phyloP scores from a whole-genome alignment of 768 basidiomycete species.

The Xanthoconium stramineum region DNA sequence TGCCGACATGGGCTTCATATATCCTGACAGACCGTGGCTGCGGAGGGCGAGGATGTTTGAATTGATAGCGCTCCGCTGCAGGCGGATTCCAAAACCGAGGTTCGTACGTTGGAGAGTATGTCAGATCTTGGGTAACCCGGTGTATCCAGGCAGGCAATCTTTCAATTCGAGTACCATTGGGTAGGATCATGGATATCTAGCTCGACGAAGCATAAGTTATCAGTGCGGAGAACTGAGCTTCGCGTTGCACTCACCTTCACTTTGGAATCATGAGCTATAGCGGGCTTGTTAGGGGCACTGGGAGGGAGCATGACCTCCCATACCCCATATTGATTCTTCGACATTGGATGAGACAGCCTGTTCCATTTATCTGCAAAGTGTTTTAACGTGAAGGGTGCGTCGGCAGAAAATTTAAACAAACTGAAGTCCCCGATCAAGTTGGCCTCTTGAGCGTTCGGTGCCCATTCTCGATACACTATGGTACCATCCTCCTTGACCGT shows the following conservation, averaged over 20 bases:
- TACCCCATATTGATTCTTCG: conserved; percentile 77
- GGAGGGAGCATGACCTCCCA: conserved; percentile 85
- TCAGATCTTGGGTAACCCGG: conserved; percentile 92
- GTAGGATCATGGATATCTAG: conserved; percentile 90
- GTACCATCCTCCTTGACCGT: conserved; percentile 63
- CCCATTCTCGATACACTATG: conserved; percentile 93
- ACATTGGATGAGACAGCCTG: conserved; percentile 82
- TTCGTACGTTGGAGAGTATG: conserved; percentile 88
- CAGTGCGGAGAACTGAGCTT: background rate
- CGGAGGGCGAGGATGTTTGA: conserved; percentile 74
- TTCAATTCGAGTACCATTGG: conserved; percentile 78
- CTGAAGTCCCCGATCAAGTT: conserved; percentile 95
- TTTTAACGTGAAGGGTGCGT: conserved; percentile 2
- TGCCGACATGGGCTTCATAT: conserved; percentile 98
- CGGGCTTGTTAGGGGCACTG: conserved; percentile 60
- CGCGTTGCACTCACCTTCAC: conserved; percentile 61
- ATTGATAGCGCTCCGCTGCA: conserved; percentile 62
- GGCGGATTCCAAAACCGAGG: conserved; percentile 99
- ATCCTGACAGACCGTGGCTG: conserved; percentile 70
- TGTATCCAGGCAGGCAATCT: conserved; percentile 92
- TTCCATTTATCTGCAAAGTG: conserved; percentile 75
- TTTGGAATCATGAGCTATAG: conserved; percentile 93
- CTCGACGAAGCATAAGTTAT: background rate
- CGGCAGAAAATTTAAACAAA: conserved; percentile 41
- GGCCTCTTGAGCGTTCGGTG: conserved; percentile 83